A percentile compares a stretch with the other conserved stretches of the same genome.
These are phyloP conservation scores for Candida caryicola DNA, from an alignment of 805 yeast genomes.

Conservation along the genomic window DNA sequence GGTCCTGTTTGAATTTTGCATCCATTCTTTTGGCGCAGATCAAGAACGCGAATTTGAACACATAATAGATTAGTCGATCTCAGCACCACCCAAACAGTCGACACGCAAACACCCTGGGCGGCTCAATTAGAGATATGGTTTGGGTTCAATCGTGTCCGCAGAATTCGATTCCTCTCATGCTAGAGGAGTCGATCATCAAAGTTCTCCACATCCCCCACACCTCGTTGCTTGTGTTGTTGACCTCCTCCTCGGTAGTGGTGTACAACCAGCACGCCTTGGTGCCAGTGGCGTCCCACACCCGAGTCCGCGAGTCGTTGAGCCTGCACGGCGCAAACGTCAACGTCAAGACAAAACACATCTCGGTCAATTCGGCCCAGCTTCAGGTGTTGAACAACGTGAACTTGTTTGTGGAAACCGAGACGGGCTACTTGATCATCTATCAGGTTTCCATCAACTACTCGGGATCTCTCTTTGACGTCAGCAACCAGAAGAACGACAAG, in stretches of 20 bases:
- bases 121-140: conserved; percentile 21
- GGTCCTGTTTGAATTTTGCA: neutral
- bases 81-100: no score
- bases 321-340: conserved; percentile 46
- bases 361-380: conserved; percentile 34
- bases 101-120: no score
- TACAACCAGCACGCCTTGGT: conserved; percentile 31
- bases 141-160: conserved; percentile 35
- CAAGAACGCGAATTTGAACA: neutral
- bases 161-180: conserved; percentile 26
- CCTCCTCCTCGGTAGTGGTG: conserved; percentile 26
- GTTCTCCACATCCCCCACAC: conserved; percentile 27
- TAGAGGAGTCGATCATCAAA: conserved; percentile 11
- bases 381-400: conserved; percentile 26
- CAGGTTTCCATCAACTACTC: conserved; percentile 32
- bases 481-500: conserved; percentile 22
- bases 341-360: conserved; percentile 37
- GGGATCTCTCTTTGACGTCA: conserved; percentile 33
- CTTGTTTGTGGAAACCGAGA: conserved; percentile 41
- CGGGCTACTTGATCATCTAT: conserved; percentile 41
- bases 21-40: neutral
- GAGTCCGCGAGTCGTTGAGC: conserved; percentile 43
- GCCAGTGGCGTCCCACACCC: conserved; percentile 47
- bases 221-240: conserved; percentile 25
- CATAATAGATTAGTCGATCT: neutral